Conservation (phyloP, 352 stramenopile genomes). For the Globisporangium iwayamae region DNA sequence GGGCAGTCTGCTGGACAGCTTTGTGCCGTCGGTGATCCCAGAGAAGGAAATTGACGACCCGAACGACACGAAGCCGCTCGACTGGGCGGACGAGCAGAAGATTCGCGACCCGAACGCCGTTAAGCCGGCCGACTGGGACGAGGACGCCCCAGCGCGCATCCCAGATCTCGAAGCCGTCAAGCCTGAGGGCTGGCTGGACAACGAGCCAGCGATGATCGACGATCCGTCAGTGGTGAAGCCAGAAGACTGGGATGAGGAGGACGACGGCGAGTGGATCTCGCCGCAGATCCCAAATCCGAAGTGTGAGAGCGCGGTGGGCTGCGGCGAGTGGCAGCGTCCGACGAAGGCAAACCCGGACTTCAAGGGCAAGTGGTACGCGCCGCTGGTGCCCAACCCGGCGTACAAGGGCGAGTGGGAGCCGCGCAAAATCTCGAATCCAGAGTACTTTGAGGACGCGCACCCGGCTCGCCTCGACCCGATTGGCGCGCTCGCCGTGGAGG, state of each 20-base stretch:
- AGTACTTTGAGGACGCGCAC: slow-evolving; percentile 84
- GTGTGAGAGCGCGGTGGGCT: slow-evolving; percentile 82
- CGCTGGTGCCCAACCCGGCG: slow-evolving; percentile 89
- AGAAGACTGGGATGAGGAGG: slow-evolving; percentile 93
- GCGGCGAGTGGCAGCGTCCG: slow-evolving; percentile 87
- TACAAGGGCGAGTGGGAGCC: slow-evolving; percentile 92
- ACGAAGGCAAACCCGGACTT: slow-evolving; percentile 89
- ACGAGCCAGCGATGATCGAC: slow-evolving; percentile 71
- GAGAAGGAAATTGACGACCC: slow-evolving; percentile 92
- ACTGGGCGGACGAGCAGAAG: slow-evolving; percentile 90
- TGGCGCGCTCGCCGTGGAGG: slow-evolving; percentile 87
- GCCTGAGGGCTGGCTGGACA: slow-evolving; percentile 88
- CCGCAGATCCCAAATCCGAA: slow-evolving; percentile 89
- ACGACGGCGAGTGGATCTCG: slow-evolving; percentile 89
- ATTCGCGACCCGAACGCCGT: slow-evolving; percentile 85
- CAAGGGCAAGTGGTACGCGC: slow-evolving; percentile 91
- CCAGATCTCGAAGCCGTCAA: slow-evolving; percentile 84
- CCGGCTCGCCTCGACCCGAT: slow-evolving; percentile 85
- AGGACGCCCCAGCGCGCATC: slow-evolving; percentile 85
- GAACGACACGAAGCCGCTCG: slow-evolving; percentile 86
- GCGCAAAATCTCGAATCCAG: slow-evolving; percentile 88
- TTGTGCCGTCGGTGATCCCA: slow-evolving; percentile 82
- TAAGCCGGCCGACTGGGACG: slow-evolving; percentile 93
- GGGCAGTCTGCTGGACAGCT: slow-evolving; percentile 81
- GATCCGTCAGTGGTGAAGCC: slow-evolving; percentile 82